These are phyloP conservation scores for Leccinum boreale DNA, from an alignment of 768 basidiomycete species.

Conservation along the genomic window DNA sequence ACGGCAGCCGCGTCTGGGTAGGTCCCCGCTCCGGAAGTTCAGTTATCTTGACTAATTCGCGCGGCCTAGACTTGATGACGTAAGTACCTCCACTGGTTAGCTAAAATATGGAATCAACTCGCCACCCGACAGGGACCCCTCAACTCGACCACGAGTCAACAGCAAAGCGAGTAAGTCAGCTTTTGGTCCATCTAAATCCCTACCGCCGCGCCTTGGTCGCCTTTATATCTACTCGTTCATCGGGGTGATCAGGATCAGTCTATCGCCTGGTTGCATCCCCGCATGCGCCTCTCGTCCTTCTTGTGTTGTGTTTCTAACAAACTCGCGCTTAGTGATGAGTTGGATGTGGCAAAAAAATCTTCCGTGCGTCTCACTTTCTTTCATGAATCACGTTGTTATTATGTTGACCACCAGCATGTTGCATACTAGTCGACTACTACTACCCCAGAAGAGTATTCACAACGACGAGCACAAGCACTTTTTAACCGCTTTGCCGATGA, in stretches of 20 bases:
- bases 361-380: conserved; percentile 23
- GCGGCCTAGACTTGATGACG: conserved; percentile 30
- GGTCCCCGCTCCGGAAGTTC: not conserved
- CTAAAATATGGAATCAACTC: conserved; percentile 10
- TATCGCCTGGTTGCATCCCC: conserved; percentile 29
- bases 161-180: conserved; percentile 31
- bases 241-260: conserved; percentile 23
- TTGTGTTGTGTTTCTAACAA: conserved; percentile 63
- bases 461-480: conserved; percentile 47
- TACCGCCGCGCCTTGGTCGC: conserved; percentile 8
- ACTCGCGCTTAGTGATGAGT: conserved; percentile 49
- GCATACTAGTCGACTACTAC: conserved; percentile 4
- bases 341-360: conserved; percentile 31
- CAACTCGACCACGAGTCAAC: conserved; percentile 21
- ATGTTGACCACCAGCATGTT: not conserved
- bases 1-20: conserved; percentile 9
- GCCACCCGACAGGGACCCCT: conserved; percentile 24
- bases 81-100: conserved; percentile 23
- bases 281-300: conserved; percentile 61
- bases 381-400: not conserved
- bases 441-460: conserved; percentile 41
- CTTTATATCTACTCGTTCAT: conserved; percentile 12
- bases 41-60: not conserved
- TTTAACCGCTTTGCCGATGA: conserved; percentile 65
- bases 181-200: conserved; percentile 18